phyloP scores from a whole-genome alignment of 1,139 yeast species.

The Magnusiomyces tetraspermus region DNA sequence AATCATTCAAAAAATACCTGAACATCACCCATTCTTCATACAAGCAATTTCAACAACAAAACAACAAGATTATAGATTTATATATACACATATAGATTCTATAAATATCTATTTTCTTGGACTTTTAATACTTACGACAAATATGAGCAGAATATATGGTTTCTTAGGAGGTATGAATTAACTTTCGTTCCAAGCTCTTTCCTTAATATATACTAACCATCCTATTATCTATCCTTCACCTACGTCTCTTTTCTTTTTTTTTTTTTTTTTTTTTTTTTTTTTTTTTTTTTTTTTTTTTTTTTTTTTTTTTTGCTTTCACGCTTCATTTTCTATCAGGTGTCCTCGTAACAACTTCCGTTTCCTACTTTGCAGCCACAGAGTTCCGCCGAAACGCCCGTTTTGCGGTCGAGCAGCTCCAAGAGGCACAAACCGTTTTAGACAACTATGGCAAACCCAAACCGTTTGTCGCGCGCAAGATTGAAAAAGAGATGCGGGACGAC shows the following conservation, averaged over 20 bases:
- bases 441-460: constrained; percentile 30
- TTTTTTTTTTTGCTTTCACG: background rate
- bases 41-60: no score
- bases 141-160: constrained; percentile 56
- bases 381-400: constrained; percentile 42
- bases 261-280: background rate
- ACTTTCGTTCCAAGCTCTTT: no score
- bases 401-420: constrained; percentile 42
- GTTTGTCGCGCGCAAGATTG: constrained; percentile 20
- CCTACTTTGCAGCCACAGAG: constrained; percentile 56
- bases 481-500: constrained; percentile 39
- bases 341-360: constrained; percentile 52
- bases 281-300: no score
- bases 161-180: constrained; percentile 50
- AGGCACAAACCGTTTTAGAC: constrained; percentile 43
- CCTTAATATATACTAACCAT: no score
- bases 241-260: background rate
- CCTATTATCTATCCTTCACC: background rate
- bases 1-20: no score
- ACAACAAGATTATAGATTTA: no score
- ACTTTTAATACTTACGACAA: no score
- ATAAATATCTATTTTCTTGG: no score
- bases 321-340: constrained; percentile 39
- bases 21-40: no score
- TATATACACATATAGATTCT: no score